Evolutionary conservation across 2,329 filamentous ascomycete species (phyloP).

Genomic region (Myriosclerotinia duriaeana): DNA sequence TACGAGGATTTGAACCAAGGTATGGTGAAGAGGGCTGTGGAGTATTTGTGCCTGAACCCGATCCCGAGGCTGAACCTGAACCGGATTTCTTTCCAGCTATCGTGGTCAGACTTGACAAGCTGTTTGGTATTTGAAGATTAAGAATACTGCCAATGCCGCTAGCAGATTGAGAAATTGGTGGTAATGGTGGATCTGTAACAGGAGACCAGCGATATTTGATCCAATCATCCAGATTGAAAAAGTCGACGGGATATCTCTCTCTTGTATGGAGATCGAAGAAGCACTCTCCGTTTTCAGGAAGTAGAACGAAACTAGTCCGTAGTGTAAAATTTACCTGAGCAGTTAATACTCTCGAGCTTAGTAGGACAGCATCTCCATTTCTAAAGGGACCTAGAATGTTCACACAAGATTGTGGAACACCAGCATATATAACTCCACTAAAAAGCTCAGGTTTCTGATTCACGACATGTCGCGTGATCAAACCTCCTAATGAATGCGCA

Average conservation of each 20-base stretch:
- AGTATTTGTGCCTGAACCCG: slow-evolving; percentile 23
- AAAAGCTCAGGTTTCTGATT: slow-evolving; percentile 85
- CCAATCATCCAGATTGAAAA: slow-evolving; percentile 79
- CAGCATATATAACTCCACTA: slow-evolving; percentile 80
- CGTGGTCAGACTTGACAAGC: slow-evolving; percentile 39
- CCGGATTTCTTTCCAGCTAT: slow-evolving; percentile 34
- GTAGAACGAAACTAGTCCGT: slow-evolving; percentile 77
- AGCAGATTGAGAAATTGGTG: slow-evolving; percentile 46
- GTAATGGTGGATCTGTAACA: slow-evolving; percentile 66
- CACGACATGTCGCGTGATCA: slow-evolving; percentile 85
- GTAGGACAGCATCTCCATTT: slow-evolving; percentile 87
- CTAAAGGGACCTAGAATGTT: slow-evolving; percentile 88
- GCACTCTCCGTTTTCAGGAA: slow-evolving; percentile 83
- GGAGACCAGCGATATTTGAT: slow-evolving; percentile 75
- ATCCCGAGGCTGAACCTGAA: slow-evolving; percentile 18
- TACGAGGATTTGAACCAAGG: slow-evolving; percentile 29
- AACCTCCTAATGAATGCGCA: slow-evolving; percentile 81
- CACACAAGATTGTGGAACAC: slow-evolving; percentile 80
- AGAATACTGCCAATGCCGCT: slow-evolving; percentile 44
- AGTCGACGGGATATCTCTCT: slow-evolving; percentile 78
- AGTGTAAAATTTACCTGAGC: slow-evolving; percentile 93
- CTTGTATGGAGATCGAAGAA: slow-evolving; percentile 77
- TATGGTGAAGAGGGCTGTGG: slow-evolving; percentile 26
- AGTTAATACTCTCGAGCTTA: slow-evolving; percentile 86
- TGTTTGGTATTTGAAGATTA: slow-evolving; percentile 31